These are phyloP conservation scores for Hypoxylon sp. DNA, from an alignment of 2,329 filamentous ascomycete species.

Conservation along the genomic window DNA sequence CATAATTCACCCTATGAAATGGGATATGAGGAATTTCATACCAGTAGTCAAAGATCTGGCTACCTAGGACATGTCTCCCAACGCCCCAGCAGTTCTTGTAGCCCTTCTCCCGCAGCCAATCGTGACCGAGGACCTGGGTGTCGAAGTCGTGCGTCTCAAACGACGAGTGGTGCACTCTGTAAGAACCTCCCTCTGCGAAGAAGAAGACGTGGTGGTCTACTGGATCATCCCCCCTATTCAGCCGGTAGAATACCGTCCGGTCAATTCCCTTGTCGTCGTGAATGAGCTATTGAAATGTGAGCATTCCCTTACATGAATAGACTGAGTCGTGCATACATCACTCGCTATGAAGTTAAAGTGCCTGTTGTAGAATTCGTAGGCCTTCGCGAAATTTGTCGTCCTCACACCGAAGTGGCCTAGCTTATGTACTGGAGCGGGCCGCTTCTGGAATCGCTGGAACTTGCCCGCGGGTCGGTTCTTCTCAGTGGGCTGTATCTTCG, in stretches of 20 bases:
- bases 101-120: constrained; percentile 73
- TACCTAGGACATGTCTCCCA: constrained; percentile 76
- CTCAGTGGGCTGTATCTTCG: constrained; percentile 55
- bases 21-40: constrained; percentile 56
- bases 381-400: constrained; percentile 63
- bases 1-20: not conserved
- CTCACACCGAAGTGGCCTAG: constrained; percentile 68
- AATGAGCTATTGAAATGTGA: constrained; percentile 51
- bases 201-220: constrained; percentile 68
- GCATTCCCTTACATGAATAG: not conserved
- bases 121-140: constrained; percentile 76
- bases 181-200: constrained; percentile 61
- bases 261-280: constrained; percentile 56
- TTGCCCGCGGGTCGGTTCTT: constrained; percentile 64
- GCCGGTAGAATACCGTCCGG: constrained; percentile 61
- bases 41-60: constrained; percentile 81
- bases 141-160: constrained; percentile 82
- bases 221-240: constrained; percentile 59
- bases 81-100: constrained; percentile 79
- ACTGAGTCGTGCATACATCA: constrained; percentile 55
- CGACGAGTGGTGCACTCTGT: constrained; percentile 75
- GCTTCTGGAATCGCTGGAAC: constrained; percentile 66
- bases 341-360: constrained; percentile 66
- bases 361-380: constrained; percentile 63
- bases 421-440: constrained; percentile 65